Percentiles rank a stretch among this genome's conserved stretches.
Evolutionary conservation across 441 rosid species (phyloP).

Genomic region (Biscutella auriculata): DNA sequence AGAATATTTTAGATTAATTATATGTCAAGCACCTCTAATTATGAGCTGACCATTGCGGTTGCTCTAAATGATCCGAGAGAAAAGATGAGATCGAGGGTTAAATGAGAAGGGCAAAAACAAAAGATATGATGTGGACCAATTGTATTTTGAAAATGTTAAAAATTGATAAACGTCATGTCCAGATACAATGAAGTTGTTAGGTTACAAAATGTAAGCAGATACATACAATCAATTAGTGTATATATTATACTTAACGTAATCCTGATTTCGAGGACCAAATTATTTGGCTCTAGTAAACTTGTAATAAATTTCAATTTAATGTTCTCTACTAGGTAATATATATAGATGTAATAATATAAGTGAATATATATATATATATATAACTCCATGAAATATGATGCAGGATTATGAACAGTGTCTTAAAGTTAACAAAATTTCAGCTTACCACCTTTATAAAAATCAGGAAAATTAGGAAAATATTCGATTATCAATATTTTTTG

Average conservation of each 20-base stretch:
- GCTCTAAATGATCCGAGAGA: no score
- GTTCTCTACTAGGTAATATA: background rate
- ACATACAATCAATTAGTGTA: background rate
- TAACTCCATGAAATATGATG: background rate
- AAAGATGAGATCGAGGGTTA: no score
- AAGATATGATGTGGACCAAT: constrained; percentile 1
- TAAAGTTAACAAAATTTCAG: no score
- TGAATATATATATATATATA: background rate
- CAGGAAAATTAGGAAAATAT: no score
- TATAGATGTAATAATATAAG: background rate
- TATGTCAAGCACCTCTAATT: no score
- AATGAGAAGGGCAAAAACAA: no score
- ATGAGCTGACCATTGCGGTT: no score
- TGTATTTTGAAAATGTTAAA: background rate
- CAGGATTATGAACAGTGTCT: no score
- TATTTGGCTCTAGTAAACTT: background rate
- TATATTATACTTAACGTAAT: background rate
- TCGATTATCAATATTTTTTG: no score
- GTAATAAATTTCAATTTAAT: background rate
- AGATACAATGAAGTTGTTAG: constrained; percentile 9
- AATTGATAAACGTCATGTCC: constrained; percentile 1
- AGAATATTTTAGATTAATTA: background rate
- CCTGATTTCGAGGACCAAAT: background rate
- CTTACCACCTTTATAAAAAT: no score
- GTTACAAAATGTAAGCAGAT: background rate